Evolutionary conservation across 495 filamentous ascomycete genomes (phyloP).

Genomic region (Xylaria cubensis): DNA sequence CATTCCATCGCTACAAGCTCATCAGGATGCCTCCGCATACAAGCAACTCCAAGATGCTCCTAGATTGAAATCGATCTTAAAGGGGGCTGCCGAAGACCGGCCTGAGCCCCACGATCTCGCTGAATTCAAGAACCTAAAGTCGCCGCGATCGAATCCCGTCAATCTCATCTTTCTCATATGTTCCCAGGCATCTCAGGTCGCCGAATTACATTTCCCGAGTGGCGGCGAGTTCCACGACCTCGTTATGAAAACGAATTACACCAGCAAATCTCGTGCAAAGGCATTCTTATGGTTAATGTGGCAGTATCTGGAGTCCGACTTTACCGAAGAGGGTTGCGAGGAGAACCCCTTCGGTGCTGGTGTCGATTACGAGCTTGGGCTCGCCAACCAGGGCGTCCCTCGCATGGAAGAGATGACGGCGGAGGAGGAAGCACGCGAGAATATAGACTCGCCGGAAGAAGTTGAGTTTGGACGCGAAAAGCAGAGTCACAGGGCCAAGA

Average conservation of each 20-base stretch:
- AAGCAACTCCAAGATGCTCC: constrained; percentile 98
- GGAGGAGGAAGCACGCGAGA: constrained; percentile 80
- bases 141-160: constrained; percentile 94
- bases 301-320: constrained; percentile 98
- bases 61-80: constrained; percentile 93
- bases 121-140: constrained; percentile 68
- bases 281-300: constrained; percentile 99
- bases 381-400: constrained; percentile 81
- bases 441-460: constrained; percentile 88
- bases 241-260: constrained; percentile 85
- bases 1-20: constrained; percentile 93
- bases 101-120: constrained; percentile 85
- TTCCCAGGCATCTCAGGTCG: constrained; percentile 87
- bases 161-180: constrained; percentile 96
- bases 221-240: constrained; percentile 93
- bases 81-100: constrained; percentile 94
- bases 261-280: constrained; percentile 80
- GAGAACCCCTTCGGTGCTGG: constrained; percentile 92
- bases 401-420: constrained; percentile 75
- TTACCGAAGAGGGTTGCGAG: constrained; percentile 77
- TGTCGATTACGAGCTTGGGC: constrained; percentile 63
- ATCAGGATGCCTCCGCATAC: constrained; percentile 93
- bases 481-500: constrained; percentile 80
- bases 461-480: constrained; percentile 85
- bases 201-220: constrained; percentile 88